Percentiles rank a stretch among this genome's conserved stretches.
phyloP scores from a whole-genome alignment of 768 basidiomycete genomes.

The Xerocomellus amylosporus region DNA sequence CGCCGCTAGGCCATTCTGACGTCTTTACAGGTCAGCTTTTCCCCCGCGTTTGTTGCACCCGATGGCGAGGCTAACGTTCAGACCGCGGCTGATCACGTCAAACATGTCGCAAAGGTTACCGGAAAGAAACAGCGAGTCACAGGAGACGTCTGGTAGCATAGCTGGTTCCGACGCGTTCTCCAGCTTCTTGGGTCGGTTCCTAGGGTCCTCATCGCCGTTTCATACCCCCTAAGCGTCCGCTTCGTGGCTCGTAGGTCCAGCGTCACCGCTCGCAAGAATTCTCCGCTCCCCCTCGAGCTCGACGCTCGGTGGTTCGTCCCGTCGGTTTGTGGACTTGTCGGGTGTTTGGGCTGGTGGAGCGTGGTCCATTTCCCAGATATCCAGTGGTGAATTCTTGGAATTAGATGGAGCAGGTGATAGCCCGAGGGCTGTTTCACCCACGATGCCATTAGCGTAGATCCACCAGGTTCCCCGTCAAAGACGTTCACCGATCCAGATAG shows the following conservation, averaged over 20 bases:
- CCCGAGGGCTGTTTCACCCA: slow-evolving; percentile 29
- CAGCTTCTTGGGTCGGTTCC: too few relatives aligned
- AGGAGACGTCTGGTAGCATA: too few relatives aligned
- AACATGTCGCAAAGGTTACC: slow-evolving; percentile 71
- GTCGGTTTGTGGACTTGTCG: too few relatives aligned
- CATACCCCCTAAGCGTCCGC: too few relatives aligned
- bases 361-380: slow-evolving; percentile 28
- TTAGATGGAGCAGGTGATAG: neutral
- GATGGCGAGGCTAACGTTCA: slow-evolving; percentile 63
- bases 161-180: too few relatives aligned
- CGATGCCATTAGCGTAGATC: slow-evolving; percentile 56
- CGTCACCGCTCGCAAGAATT: too few relatives aligned
- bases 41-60: slow-evolving; percentile 60
- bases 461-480: slow-evolving; percentile 53
- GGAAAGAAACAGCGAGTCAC: slow-evolving; percentile 70
- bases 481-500: slow-evolving; percentile 63
- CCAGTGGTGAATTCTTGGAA: neutral
- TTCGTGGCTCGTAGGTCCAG: too few relatives aligned
- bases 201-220: too few relatives aligned
- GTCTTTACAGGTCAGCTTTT: slow-evolving; percentile 71
- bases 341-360: too few relatives aligned
- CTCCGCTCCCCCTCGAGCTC: too few relatives aligned
- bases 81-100: slow-evolving; percentile 81
- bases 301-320: too few relatives aligned
- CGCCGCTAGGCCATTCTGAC: neutral